phyloP scores from a whole-genome alignment of 768 basidiomycete species.

The Auriculariales sp. region DNA sequence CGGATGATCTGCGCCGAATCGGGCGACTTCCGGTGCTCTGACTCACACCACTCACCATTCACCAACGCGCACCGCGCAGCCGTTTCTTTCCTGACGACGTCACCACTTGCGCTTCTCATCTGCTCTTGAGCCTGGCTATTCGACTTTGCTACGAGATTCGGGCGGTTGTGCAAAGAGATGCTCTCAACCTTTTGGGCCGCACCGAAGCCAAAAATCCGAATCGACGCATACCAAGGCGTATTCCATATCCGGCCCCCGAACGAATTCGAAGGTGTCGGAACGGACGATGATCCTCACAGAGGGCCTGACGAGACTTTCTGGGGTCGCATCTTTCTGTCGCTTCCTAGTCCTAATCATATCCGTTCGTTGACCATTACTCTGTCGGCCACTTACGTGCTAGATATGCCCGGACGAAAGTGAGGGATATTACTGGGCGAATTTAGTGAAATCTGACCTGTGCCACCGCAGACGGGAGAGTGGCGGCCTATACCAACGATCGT shows the following conservation, averaged over 20 bases:
- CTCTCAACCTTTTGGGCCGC: too few species aligned
- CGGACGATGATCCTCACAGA: neutral
- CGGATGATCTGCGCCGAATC: too few species aligned
- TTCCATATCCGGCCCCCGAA: neutral
- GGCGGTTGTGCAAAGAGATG: too few species aligned
- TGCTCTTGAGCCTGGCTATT: too few species aligned
- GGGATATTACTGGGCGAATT: neutral
- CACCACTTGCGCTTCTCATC: too few species aligned
- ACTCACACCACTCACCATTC: too few species aligned
- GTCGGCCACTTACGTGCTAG: too few species aligned
- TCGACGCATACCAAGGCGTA: neutral
- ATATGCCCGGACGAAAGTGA: neutral
- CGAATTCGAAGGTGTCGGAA: neutral
- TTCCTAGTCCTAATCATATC: neutral
- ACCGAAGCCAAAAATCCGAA: neutral
- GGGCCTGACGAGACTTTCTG: neutral
- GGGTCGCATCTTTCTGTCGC: neutral
- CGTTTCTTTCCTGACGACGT: too few species aligned
- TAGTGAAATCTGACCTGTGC: neutral
- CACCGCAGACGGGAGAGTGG: neutral
- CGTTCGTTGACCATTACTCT: neutral
- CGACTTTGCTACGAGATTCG: too few species aligned
- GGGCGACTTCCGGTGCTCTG: too few species aligned
- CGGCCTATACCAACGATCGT: neutral
- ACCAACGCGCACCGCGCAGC: too few species aligned